phyloP scores from a whole-genome alignment of 179 eudicot species.

The Corrigiola litoralis region DNA sequence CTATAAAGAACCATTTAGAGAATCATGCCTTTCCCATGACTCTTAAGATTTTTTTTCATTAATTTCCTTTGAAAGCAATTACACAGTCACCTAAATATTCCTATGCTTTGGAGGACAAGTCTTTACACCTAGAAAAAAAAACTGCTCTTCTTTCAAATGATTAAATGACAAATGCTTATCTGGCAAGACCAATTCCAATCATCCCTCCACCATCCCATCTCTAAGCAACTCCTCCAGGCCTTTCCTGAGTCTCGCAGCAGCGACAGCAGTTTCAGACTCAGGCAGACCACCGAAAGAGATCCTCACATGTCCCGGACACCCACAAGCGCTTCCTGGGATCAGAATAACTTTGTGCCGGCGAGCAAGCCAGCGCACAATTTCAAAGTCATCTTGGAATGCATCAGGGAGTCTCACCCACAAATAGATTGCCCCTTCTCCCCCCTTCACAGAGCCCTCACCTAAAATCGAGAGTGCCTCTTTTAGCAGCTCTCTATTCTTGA shows the following conservation, averaged over 20 bases:
- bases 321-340: slow-evolving; percentile 81
- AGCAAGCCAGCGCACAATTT: slow-evolving; percentile 81
- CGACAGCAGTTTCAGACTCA: slow-evolving; percentile 53
- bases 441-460: slow-evolving; percentile 66
- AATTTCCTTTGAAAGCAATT: too few species aligned
- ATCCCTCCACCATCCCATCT: slow-evolving; percentile 54
- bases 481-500: slow-evolving; percentile 56
- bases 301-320: slow-evolving; percentile 76
- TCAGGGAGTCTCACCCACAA: slow-evolving; percentile 91
- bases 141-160: too few species aligned
- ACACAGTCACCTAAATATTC: too few species aligned
- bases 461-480: slow-evolving; percentile 65
- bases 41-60: too few species aligned
- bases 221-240: slow-evolving; percentile 77
- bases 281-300: slow-evolving; percentile 77
- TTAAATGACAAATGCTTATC: too few species aligned
- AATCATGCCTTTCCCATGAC: too few species aligned
- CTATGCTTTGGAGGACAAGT: too few species aligned
- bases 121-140: too few species aligned
- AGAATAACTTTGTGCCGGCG: slow-evolving; percentile 54
- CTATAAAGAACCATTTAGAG: too few species aligned
- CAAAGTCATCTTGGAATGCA: slow-evolving; percentile 44
- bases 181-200: too few species aligned
- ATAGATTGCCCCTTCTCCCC: slow-evolving; percentile 98
- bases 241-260: slow-evolving; percentile 66